Percentiles rank a stretch among this genome's conserved stretches.
Conservation (phyloP, 2,329 filamentous ascomycete species). For the Diplocarpon rosae region DNA sequence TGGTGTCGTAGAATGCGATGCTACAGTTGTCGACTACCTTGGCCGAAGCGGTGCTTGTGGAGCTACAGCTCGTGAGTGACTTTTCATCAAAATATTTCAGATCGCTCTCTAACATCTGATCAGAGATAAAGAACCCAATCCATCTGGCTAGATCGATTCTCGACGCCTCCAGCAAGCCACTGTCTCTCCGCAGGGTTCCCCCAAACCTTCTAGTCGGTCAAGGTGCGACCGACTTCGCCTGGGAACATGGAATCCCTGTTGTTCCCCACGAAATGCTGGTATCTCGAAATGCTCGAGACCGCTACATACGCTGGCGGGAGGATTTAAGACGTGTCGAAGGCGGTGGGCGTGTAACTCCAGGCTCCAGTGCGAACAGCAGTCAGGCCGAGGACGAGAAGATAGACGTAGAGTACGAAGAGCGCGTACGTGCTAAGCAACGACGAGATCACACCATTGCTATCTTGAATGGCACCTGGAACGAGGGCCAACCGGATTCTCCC, state of each 20-base stretch:
- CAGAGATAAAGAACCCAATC: constrained; percentile 89
- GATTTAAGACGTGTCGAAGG: constrained; percentile 56
- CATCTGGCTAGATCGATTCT: constrained; percentile 75
- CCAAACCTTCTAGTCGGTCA: constrained; percentile 83
- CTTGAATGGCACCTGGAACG: constrained; percentile 48
- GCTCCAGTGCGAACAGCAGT: constrained; percentile 19
- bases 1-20: constrained; percentile 88
- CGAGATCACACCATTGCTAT: constrained; percentile 44
- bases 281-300: constrained; percentile 67
- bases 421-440: constrained; percentile 23
- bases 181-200: constrained; percentile 82
- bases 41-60: constrained; percentile 90
- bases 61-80: constrained; percentile 70
- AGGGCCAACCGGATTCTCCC: constrained; percentile 51
- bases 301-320: constrained; percentile 67
- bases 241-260: constrained; percentile 61
- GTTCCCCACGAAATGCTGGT: constrained; percentile 67
- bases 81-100: neutral
- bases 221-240: constrained; percentile 79
- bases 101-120: neutral
- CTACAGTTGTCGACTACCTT: constrained; percentile 80
- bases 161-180: constrained; percentile 60
- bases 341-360: constrained; percentile 29
- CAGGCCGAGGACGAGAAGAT: constrained; percentile 16
- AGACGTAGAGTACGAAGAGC: constrained; percentile 23